Evolutionary conservation across 2,329 filamentous ascomycete genomes (phyloP), one percentile per base, ranked within the genome.

Genomic region (Canariomyces notabilis): DNA sequence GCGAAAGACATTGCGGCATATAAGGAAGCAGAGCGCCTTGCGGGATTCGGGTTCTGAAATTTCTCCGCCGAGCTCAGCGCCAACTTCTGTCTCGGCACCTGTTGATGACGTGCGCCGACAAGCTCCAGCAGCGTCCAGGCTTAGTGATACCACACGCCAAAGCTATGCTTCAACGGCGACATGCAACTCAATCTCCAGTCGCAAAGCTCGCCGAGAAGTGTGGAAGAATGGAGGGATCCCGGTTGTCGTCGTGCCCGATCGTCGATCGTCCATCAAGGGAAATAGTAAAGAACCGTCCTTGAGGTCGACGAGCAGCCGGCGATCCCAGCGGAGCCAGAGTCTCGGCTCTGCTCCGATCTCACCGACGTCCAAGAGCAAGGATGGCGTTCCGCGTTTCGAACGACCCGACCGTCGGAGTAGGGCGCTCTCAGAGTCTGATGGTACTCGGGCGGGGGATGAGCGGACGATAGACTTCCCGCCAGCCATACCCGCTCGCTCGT

Each of bases 391-490:
- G 3, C 64, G 67, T 37, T 69, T 73, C 50, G 71, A 76, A 32
- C 62, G 64, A 18, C 66, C 66, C 18, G 54, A 62, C 12, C 67
- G 68, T 15, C 67, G 68, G 44, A 63, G 66, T 18, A 67, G 72
- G 32, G 60, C 69, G 3, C 60, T 67, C 37, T 77, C 76, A 1
- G 68, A 72, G 49, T 74, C 73, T 1, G 72, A 77, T 50, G 66
- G 68, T 11, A 71, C 68, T 22, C 58, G 61, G 18, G 59, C 59
- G 1, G 65, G 64, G 2, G 74, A 78, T 45, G 70, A 75, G 54
- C 70, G 76, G 20, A 82, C 79, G 0, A 77, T 81, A 44, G 80
- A 83, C 59, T 80, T 72, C 46, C 75, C 80, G 8, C 80, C 79
- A 8, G 64, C 67, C 6, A 73, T 83, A 23, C 80, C 80, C 1